Evolutionary conservation across 257 asterid species (phyloP).

Genomic region (Solanum ossicruentum): DNA sequence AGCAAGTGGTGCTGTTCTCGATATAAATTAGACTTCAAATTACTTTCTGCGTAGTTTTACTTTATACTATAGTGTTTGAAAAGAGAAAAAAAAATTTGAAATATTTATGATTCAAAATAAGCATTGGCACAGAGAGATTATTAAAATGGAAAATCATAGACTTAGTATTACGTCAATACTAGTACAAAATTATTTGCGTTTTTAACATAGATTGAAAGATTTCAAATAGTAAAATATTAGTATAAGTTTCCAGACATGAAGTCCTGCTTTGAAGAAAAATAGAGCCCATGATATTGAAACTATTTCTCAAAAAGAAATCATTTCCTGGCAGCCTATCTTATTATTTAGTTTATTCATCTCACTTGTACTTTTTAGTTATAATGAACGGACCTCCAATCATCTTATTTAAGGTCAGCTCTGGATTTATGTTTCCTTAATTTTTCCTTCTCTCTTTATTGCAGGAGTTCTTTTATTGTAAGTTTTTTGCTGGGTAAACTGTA

Average conservation of each 20-base stretch:
- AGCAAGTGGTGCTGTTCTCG: background rate
- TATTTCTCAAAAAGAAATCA: background rate
- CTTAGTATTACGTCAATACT: background rate
- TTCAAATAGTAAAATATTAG: background rate
- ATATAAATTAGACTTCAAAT: background rate
- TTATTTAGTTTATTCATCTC: too few relatives aligned
- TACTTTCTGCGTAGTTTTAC: background rate
- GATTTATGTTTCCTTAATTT: background rate
- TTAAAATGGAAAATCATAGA: background rate
- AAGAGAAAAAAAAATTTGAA: too few relatives aligned
- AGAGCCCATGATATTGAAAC: background rate
- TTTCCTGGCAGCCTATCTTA: background rate
- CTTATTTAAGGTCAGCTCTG: background rate
- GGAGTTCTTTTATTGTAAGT: too few relatives aligned
- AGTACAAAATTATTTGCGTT: too few relatives aligned
- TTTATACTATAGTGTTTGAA: too few relatives aligned
- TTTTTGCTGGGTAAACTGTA: background rate
- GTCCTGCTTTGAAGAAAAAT: background rate
- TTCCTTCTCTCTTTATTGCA: too few relatives aligned
- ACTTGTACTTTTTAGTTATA: background rate
- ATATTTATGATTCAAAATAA: too few relatives aligned
- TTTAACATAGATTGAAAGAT: background rate
- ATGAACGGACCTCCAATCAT: background rate
- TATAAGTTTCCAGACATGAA: background rate
- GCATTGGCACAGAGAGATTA: too few relatives aligned